phyloP scores from a whole-genome alignment of 139 green algal species.

The Coccomyxa sp. region DNA sequence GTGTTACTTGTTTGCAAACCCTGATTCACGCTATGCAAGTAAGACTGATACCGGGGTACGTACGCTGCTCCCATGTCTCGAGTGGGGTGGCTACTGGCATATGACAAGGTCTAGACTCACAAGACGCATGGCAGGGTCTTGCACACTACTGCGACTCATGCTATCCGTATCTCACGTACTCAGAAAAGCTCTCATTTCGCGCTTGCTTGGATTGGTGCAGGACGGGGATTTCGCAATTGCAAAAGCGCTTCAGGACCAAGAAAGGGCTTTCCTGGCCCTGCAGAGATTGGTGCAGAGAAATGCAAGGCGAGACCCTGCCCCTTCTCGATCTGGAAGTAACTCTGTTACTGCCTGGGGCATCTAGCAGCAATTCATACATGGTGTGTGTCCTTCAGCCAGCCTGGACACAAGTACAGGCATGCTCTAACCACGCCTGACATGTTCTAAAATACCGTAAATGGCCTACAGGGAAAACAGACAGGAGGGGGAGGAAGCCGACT shows the following conservation, averaged over 20 bases:
- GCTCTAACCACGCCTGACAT: background rate
- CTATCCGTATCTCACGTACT: background rate
- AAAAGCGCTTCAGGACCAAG: conserved; percentile 44
- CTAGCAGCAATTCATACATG: background rate
- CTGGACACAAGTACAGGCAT: background rate
- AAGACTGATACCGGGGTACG: too few species aligned
- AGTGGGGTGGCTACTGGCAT: too few species aligned
- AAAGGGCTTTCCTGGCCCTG: conserved; percentile 22
- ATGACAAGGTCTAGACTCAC: too few species aligned
- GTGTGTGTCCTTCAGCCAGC: background rate
- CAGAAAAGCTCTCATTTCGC: too few species aligned
- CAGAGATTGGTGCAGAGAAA: background rate
- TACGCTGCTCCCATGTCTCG: too few species aligned
- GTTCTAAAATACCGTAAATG: background rate
- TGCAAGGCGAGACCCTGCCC: too few species aligned
- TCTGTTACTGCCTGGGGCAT: background rate
- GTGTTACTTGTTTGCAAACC: too few species aligned
- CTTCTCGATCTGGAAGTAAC: too few species aligned
- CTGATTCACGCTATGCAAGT: too few species aligned
- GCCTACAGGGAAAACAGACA: background rate
- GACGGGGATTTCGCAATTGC: conserved; percentile 31
- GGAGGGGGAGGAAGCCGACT: background rate
- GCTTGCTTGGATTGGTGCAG: conserved; percentile 9
- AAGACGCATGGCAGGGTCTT: too few species aligned
- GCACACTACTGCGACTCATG: background rate